Percentiles rank a stretch among this genome's conserved stretches.
phyloP scores from a whole-genome alignment of 208 protist genomes.

The Blastocrithidia nonstop region DNA sequence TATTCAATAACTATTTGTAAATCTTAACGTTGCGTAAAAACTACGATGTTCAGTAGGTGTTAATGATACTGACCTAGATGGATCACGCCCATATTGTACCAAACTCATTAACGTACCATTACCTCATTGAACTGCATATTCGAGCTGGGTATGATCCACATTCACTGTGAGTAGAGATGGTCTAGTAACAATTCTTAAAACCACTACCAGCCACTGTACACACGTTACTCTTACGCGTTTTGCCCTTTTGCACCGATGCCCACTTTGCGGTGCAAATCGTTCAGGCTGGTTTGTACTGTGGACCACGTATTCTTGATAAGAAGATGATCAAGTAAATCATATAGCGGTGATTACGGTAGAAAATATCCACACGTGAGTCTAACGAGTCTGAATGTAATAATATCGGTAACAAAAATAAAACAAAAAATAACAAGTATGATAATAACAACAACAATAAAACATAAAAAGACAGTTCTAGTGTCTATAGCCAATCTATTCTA shows the following conservation, averaged over 20 bases:
- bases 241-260: slow-evolving; percentile 29
- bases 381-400: too few relatives aligned
- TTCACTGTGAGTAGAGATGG: slow-evolving; percentile 56
- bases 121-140: slow-evolving; percentile 67
- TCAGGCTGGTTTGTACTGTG: slow-evolving; percentile 31
- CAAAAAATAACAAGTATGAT: too few relatives aligned
- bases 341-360: slow-evolving; percentile 47
- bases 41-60: slow-evolving; percentile 34
- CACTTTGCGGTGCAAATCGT: slow-evolving; percentile 53
- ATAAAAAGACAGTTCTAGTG: too few relatives aligned
- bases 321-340: slow-evolving; percentile 38
- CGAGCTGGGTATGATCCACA: slow-evolving; percentile 46
- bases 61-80: slow-evolving; percentile 49
- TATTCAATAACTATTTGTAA: slow-evolving; percentile 75
- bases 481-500: too few relatives aligned
- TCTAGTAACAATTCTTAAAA: slow-evolving; percentile 11
- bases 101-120: slow-evolving; percentile 64
- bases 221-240: slow-evolving; percentile 39
- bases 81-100: slow-evolving; percentile 9
- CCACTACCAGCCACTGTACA: slow-evolving; percentile 57
- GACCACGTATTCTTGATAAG: slow-evolving; percentile 49
- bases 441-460: too few relatives aligned
- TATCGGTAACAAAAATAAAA: too few relatives aligned
- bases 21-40: slow-evolving; percentile 43
- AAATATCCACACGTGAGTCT: too few relatives aligned